Evolutionary conservation across 2,329 filamentous ascomycete species (phyloP).

Genomic region (Xylaria sp.): DNA sequence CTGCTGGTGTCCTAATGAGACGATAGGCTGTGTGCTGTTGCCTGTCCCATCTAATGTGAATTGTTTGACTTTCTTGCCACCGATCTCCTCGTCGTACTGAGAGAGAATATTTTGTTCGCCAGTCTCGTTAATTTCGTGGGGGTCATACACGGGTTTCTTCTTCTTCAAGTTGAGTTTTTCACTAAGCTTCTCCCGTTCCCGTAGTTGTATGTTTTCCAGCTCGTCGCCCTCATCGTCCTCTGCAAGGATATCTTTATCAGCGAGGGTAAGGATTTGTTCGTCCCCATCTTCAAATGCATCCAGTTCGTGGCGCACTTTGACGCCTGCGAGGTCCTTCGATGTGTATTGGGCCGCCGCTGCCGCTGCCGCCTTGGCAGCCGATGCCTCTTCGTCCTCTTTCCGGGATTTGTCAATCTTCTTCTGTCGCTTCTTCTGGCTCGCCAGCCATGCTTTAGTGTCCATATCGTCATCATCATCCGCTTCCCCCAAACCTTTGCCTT

Average conservation of each 20-base stretch:
- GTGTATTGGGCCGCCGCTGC: slow-evolving; percentile 77
- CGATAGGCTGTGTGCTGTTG: slow-evolving; percentile 71
- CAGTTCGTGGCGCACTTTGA: slow-evolving; percentile 91
- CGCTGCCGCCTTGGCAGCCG: slow-evolving; percentile 75
- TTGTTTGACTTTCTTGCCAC: slow-evolving; percentile 85
- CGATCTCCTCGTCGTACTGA: slow-evolving; percentile 96
- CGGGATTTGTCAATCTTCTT: slow-evolving; percentile 86
- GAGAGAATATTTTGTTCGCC: slow-evolving; percentile 76
- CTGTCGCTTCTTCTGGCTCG: slow-evolving; percentile 90
- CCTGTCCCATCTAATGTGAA: slow-evolving; percentile 89
- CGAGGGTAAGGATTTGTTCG: slow-evolving; percentile 93
- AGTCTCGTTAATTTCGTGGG: slow-evolving; percentile 75
- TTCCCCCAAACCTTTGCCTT: slow-evolving; percentile 87
- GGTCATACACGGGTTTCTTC: slow-evolving; percentile 88
- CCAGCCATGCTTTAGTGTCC: slow-evolving; percentile 87
- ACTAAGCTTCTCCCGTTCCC: slow-evolving; percentile 75
- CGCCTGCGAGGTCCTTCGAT: slow-evolving; percentile 84
- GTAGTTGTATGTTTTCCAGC: slow-evolving; percentile 79
- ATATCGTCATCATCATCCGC: slow-evolving; percentile 70
- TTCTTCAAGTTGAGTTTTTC: slow-evolving; percentile 89
- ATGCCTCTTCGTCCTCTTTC: slow-evolving; percentile 78
- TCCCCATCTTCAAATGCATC: slow-evolving; percentile 82
- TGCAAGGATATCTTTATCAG: slow-evolving; percentile 84
- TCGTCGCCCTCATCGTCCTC: slow-evolving; percentile 90
- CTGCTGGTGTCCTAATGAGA: slow-evolving; percentile 62